Percentiles rank a stretch among this genome's conserved stretches.
These are phyloP conservation scores for Colletotrichum chlorophyti DNA, from an alignment of 2,329 filamentous ascomycete species.

Conservation along the genomic window DNA sequence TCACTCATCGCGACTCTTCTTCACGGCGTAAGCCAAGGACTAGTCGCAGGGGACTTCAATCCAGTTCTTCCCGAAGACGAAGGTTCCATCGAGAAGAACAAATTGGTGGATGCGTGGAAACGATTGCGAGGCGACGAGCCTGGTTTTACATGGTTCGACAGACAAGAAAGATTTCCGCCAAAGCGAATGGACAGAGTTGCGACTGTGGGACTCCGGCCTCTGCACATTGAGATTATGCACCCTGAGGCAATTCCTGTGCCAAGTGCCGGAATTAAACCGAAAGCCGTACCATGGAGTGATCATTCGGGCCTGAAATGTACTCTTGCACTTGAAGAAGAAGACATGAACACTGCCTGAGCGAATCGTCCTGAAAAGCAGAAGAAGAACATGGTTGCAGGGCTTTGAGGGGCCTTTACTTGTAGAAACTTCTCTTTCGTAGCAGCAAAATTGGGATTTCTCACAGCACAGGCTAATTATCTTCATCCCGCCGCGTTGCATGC, in stretches of 20 bases:
- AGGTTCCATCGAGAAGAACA: slow-evolving; percentile 37
- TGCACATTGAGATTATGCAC: slow-evolving; percentile 32
- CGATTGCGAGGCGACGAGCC: slow-evolving; percentile 34
- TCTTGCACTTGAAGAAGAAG: neutral
- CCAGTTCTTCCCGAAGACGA: slow-evolving; percentile 43
- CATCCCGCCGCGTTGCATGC: too few species aligned
- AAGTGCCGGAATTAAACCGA: neutral
- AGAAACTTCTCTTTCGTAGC: too few species aligned
- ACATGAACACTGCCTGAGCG: too few species aligned
- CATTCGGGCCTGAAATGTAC: slow-evolving; percentile 14
- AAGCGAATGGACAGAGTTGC: slow-evolving; percentile 45
- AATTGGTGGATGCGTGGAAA: slow-evolving; percentile 43
- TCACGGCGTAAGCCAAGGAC: slow-evolving; percentile 34
- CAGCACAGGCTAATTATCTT: too few species aligned
- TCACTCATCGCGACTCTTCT: slow-evolving; percentile 36
- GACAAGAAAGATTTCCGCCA: slow-evolving; percentile 38
- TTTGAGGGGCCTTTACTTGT: too few species aligned
- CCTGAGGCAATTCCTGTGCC: slow-evolving; percentile 12
- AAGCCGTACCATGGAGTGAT: slow-evolving; percentile 11
- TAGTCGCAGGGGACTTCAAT: slow-evolving; percentile 50
- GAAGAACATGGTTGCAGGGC: too few species aligned
- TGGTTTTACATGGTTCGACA: slow-evolving; percentile 46
- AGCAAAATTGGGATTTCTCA: too few species aligned
- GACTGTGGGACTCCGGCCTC: slow-evolving; percentile 34
- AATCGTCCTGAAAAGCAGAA: too few species aligned